These are phyloP conservation scores for Phytophthora kernoviae DNA, from an alignment of 352 stramenopile genomes.

Conservation along the genomic window DNA sequence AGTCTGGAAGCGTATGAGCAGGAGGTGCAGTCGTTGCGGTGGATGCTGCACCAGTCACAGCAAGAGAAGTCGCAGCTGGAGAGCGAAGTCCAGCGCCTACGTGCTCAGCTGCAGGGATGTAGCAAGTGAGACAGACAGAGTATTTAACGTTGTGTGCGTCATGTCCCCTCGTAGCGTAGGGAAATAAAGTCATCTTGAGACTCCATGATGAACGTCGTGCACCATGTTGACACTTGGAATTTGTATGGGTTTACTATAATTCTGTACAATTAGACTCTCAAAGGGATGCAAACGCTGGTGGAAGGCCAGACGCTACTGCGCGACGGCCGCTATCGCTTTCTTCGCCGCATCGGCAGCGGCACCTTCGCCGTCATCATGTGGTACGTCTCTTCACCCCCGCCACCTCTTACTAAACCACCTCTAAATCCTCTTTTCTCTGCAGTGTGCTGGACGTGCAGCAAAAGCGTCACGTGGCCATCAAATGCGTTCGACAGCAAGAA, in stretches of 20 bases:
- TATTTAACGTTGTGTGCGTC: slow-evolving; percentile 35
- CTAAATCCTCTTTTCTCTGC: neutral
- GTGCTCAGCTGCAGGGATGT: slow-evolving; percentile 44
- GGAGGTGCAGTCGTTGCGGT: slow-evolving; percentile 66
- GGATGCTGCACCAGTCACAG: slow-evolving; percentile 74
- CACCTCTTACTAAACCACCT: neutral
- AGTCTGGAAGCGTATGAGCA: slow-evolving; percentile 66
- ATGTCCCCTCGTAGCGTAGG: slow-evolving; percentile 7
- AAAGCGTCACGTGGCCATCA: slow-evolving; percentile 64
- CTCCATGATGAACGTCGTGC: too few relatives aligned
- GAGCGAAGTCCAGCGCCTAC: slow-evolving; percentile 69
- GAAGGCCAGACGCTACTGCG: slow-evolving; percentile 73
- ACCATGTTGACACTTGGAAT: neutral
- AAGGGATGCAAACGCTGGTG: slow-evolving; percentile 48
- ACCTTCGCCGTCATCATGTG: slow-evolving; percentile 75
- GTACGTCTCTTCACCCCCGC: slow-evolving; percentile 25
- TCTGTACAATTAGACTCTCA: neutral
- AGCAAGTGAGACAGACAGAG: slow-evolving; percentile 19
- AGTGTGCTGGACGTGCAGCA: slow-evolving; percentile 59
- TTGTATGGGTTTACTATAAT: neutral
- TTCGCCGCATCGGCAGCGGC: slow-evolving; percentile 67
- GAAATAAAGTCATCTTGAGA: too few relatives aligned
- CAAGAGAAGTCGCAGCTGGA: slow-evolving; percentile 72
- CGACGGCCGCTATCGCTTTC: slow-evolving; percentile 72
- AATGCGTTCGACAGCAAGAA: slow-evolving; percentile 56